Evolutionary conservation across 2,329 filamentous ascomycete species (phyloP).

Genomic region (Cryoendolithus antarcticus): DNA sequence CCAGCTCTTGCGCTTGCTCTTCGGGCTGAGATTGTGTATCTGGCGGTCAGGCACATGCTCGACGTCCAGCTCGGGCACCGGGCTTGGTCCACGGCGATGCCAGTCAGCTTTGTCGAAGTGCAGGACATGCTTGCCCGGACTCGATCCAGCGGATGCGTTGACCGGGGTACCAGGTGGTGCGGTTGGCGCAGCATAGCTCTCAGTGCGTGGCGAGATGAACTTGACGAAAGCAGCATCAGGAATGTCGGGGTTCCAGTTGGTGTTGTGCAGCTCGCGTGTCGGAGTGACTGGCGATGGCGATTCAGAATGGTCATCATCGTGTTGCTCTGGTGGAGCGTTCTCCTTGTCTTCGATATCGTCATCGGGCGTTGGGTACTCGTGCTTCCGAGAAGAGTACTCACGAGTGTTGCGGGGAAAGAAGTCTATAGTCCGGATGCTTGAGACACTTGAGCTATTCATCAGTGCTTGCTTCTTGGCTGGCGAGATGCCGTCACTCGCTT

Average conservation of each 20-base stretch:
- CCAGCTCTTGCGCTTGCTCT: slow-evolving; percentile 16
- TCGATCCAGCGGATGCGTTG: neutral
- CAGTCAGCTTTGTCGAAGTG: slow-evolving; percentile 1
- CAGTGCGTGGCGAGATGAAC: slow-evolving; percentile 2
- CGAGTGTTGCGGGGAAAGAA: slow-evolving; percentile 27
- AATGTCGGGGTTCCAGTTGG: slow-evolving; percentile 12
- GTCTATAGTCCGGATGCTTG: slow-evolving; percentile 26
- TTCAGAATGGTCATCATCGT: neutral
- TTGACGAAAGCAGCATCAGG: slow-evolving; percentile 7
- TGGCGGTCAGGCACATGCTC: slow-evolving; percentile 12
- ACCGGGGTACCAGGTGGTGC: slow-evolving; percentile 19
- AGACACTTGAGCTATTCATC: slow-evolving; percentile 21
- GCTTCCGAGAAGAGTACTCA: slow-evolving; percentile 24
- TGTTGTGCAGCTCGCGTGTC: slow-evolving; percentile 11
- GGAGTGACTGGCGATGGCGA: slow-evolving; percentile 9
- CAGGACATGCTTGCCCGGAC: neutral
- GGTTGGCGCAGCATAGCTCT: slow-evolving; percentile 8
- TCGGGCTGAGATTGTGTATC: slow-evolving; percentile 18
- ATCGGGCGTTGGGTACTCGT: slow-evolving; percentile 14
- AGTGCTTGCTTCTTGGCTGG: slow-evolving; percentile 11
- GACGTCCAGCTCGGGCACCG: slow-evolving; percentile 1
- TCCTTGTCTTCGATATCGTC: slow-evolving; percentile 12
- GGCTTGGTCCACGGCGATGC: neutral
- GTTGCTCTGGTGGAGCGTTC: slow-evolving; percentile 5
- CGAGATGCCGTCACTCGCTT: too few species aligned